A percentile compares a stretch with the other conserved stretches of the same genome.
These are phyloP conservation scores for Cutaneotrichosporon cutaneum DNA, from an alignment of 1,284 basidiomycete species.

Conservation along the genomic window DNA sequence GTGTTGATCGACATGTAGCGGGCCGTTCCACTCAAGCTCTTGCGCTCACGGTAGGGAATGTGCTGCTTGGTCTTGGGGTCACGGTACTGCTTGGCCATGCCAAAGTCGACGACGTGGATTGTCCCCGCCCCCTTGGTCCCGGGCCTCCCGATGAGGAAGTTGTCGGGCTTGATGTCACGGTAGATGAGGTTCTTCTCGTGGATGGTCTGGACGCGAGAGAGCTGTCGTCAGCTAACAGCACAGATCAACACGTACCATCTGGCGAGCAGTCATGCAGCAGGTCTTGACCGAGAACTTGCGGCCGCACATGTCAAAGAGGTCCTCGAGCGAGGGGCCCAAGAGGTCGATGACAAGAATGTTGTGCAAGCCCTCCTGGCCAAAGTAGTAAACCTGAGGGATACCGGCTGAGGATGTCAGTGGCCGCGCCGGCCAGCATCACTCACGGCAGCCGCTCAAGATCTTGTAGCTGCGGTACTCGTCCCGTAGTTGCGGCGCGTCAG, in stretches of 20 bases:
- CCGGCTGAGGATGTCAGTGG: conserved; percentile 60
- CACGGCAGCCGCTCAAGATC: conserved; percentile 86
- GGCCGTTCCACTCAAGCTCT: conserved; percentile 83
- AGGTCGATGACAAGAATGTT: conserved; percentile 96
- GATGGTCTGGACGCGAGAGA: conserved; percentile 87
- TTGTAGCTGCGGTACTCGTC: conserved; percentile 98
- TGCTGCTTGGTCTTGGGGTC: conserved; percentile 97
- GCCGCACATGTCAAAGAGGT: conserved; percentile 99
- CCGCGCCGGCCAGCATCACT: conserved; percentile 52
- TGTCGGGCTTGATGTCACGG: conserved; percentile 96
- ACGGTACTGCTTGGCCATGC: conserved; percentile 97
- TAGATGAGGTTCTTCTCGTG: conserved; percentile 98
- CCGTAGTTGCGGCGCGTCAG: conserved; percentile 90
- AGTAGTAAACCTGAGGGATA: conserved; percentile 95
- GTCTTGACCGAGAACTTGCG: conserved; percentile 98
- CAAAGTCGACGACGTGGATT: conserved; percentile 88
- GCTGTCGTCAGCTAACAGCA: conserved; percentile 54
- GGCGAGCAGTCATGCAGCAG: conserved; percentile 92
- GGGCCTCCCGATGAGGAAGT: conserved; percentile 89
- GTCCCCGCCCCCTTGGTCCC: conserved; percentile 81
- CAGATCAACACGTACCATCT: conserved; percentile 73
- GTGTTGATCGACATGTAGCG: conserved; percentile 98
- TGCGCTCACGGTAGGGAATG: conserved; percentile 93
- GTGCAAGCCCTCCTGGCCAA: conserved; percentile 95
- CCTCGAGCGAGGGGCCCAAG: conserved; percentile 89